Conservation (phyloP, 2,329 filamentous ascomycete genomes). For the Pestalotiopsis sp. region DNA sequence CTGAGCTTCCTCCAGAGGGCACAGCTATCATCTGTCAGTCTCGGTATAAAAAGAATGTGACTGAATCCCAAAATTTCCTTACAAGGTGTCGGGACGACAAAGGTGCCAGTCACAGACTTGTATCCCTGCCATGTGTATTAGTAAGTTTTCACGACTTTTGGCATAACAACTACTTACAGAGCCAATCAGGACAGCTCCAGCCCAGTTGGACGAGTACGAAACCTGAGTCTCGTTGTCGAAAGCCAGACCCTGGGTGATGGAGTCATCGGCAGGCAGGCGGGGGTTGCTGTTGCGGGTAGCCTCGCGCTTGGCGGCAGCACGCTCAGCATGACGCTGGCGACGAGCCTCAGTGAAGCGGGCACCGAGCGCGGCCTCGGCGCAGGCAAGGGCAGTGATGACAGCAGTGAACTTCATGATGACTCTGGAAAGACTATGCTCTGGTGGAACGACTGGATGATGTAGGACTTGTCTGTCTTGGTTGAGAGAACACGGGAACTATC, state of each 20-base stretch:
- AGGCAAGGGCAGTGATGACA: constrained; percentile 34
- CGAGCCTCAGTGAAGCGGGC: constrained; percentile 44
- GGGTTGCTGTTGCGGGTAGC: constrained; percentile 22
- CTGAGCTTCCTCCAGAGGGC: constrained; percentile 25
- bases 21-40: constrained; percentile 24
- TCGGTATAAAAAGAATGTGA: too few relatives aligned
- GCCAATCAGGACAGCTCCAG: constrained; percentile 54
- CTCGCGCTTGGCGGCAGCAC: background rate
- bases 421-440: background rate
- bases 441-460: background rate
- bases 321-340: constrained; percentile 15
- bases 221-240: constrained; percentile 31
- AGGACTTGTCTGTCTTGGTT: background rate
- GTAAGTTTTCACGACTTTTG: background rate
- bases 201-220: constrained; percentile 58
- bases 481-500: background rate
- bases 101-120: constrained; percentile 47
- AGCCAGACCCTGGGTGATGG: constrained; percentile 23
- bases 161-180: constrained; percentile 42
- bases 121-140: background rate
- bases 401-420: constrained; percentile 48
- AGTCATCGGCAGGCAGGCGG: background rate
- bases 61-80: too few relatives aligned
- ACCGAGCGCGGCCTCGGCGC: constrained; percentile 41
- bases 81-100: constrained; percentile 48